These are phyloP conservation scores for Aspergillus pseudoglaucus DNA, from an alignment of 2,329 filamentous ascomycete genomes.

Conservation along the genomic window DNA sequence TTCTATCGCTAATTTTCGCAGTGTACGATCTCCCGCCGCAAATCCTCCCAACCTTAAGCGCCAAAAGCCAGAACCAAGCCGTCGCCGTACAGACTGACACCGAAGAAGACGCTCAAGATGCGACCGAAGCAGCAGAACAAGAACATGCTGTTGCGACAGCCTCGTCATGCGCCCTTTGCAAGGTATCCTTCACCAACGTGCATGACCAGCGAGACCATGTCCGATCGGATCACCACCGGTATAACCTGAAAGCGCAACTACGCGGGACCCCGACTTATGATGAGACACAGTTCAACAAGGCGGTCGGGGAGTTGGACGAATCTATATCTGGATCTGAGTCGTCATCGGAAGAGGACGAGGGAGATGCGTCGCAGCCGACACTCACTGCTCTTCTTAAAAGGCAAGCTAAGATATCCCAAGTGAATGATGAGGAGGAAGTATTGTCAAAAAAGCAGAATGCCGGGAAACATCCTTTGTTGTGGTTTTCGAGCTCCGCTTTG, in stretches of 20 bases:
- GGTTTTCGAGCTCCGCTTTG: slow-evolving; percentile 72
- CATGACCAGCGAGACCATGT: slow-evolving; percentile 80
- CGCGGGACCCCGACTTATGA: slow-evolving; percentile 65
- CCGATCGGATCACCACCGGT: slow-evolving; percentile 84
- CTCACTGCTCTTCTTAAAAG: slow-evolving; percentile 72
- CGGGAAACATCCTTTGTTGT: slow-evolving; percentile 70
- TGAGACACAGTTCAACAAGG: slow-evolving; percentile 78
- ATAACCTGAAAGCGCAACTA: slow-evolving; percentile 89
- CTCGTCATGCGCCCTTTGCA: slow-evolving; percentile 76
- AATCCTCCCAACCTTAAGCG: slow-evolving; percentile 61
- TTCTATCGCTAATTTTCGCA: slow-evolving; percentile 31
- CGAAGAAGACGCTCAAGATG: slow-evolving; percentile 21
- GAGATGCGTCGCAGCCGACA: slow-evolving; percentile 41
- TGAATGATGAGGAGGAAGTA: slow-evolving; percentile 44
- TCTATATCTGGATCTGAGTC: slow-evolving; percentile 76
- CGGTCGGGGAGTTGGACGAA: slow-evolving; percentile 81
- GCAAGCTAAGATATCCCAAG: slow-evolving; percentile 64
- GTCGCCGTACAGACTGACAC: slow-evolving; percentile 18
- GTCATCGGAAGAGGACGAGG: slow-evolving; percentile 61
- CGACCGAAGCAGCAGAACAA: slow-evolving; percentile 29
- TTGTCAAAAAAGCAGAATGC: slow-evolving; percentile 45
- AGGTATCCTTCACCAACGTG: slow-evolving; percentile 62
- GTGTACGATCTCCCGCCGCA: slow-evolving; percentile 77
- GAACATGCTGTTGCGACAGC: slow-evolving; percentile 44
- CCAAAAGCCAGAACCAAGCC: slow-evolving; percentile 44